phyloP scores from a whole-genome alignment of 108 stramenopile genomes.

The Epithemia pelagica region DNA sequence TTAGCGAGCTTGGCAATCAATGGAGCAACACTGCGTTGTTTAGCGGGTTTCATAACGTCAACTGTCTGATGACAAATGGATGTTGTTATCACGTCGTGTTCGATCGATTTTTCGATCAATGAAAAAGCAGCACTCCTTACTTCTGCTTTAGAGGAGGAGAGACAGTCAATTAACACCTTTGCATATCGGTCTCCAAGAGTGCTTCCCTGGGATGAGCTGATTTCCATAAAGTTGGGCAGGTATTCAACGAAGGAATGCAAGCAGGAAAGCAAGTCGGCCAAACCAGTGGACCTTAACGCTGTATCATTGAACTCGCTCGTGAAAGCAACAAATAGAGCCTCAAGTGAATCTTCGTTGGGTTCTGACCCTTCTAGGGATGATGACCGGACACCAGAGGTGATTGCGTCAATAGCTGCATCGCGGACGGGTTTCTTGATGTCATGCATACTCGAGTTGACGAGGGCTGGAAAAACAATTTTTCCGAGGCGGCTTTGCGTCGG shows the following conservation, averaged over 20 bases:
- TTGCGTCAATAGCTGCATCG: conserved; percentile 63
- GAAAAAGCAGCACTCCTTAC: conserved; percentile 63
- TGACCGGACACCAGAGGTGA: conserved; percentile 34
- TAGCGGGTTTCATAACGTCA: conserved; percentile 62
- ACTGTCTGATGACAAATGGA: conserved; percentile 37
- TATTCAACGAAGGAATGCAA: conserved; percentile 21
- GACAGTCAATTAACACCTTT: conserved; percentile 45
- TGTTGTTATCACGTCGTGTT: conserved; percentile 32
- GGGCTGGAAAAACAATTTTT: conserved; percentile 48
- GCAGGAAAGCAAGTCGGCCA: conserved; percentile 64
- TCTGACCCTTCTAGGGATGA: conserved; percentile 45
- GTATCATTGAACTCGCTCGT: conserved; percentile 61
- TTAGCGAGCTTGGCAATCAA: conserved; percentile 43
- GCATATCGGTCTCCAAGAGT: conserved; percentile 39
- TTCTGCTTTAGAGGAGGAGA: conserved; percentile 71
- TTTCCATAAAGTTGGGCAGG: conserved; percentile 34
- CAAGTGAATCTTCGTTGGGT: conserved; percentile 42
- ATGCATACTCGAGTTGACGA: conserved; percentile 71
- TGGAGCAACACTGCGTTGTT: conserved; percentile 62
- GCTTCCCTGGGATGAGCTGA: conserved; percentile 26
- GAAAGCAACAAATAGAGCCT: conserved; percentile 49
- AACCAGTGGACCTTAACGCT: conserved; percentile 45
- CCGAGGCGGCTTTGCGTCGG: conserved; percentile 62
- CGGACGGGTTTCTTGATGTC: conserved; percentile 85
- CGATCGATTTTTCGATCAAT: conserved; percentile 27